Evolutionary conservation across 2,329 filamentous ascomycete species (phyloP).

Genomic region (Fusarium sp.): DNA sequence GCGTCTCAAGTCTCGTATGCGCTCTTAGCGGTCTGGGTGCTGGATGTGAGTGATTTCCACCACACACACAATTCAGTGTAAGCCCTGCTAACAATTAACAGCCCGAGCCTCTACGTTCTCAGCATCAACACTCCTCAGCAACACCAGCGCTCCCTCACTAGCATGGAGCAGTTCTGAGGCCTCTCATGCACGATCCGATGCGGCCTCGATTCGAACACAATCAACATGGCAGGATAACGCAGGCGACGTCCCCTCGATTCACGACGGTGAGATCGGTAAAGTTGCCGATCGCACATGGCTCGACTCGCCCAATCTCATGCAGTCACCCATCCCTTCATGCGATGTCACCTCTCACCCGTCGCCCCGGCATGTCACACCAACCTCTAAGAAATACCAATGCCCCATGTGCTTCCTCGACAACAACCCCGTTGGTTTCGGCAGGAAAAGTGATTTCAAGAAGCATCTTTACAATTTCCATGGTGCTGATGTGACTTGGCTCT

Average conservation of each 20-base stretch:
- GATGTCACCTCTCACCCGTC: slow-evolving; percentile 52
- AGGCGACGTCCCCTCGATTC: slow-evolving; percentile 49
- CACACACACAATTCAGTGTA: background rate
- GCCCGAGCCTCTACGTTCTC: slow-evolving; percentile 54
- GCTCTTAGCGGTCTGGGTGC: slow-evolving; percentile 50
- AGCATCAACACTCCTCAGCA: slow-evolving; percentile 54
- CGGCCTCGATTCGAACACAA: slow-evolving; percentile 53
- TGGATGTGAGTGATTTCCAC: slow-evolving; percentile 48
- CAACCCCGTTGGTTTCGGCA: slow-evolving; percentile 57
- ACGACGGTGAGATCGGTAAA: slow-evolving; percentile 50
- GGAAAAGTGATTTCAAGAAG: slow-evolving; percentile 61
- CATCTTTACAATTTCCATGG: slow-evolving; percentile 60
- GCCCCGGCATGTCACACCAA: slow-evolving; percentile 51
- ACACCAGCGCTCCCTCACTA: slow-evolving; percentile 53
- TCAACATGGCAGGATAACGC: slow-evolving; percentile 52
- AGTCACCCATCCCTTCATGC: slow-evolving; percentile 48
- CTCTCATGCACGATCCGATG: slow-evolving; percentile 54
- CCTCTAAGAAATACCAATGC: slow-evolving; percentile 57
- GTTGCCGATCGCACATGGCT: slow-evolving; percentile 53
- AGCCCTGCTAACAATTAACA: slow-evolving; percentile 36
- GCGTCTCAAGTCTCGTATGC: slow-evolving; percentile 51
- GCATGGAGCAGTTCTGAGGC: slow-evolving; percentile 55
- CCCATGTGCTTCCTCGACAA: slow-evolving; percentile 59
- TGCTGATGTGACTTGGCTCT: slow-evolving; percentile 56
- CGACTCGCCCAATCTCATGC: slow-evolving; percentile 52